Conservation (phyloP, 1,139 yeast genomes). For the Nakaseomyces nivariensis region DNA sequence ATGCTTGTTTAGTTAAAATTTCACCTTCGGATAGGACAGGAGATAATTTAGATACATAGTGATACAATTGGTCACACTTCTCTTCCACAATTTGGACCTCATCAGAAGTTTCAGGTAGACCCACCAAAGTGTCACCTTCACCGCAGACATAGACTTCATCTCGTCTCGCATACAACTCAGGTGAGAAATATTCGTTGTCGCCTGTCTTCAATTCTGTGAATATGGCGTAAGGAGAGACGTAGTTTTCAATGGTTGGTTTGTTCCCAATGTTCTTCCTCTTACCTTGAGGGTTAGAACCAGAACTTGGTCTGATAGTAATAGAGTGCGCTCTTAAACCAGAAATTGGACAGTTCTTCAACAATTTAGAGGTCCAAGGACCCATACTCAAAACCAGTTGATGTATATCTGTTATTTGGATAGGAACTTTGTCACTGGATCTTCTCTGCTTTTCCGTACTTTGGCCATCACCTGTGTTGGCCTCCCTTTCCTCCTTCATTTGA, state of each 20-base stretch:
- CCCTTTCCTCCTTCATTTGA: constrained; percentile 32
- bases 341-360: constrained; percentile 85
- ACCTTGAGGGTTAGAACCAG: neutral
- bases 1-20: constrained; percentile 80
- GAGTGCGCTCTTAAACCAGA: constrained; percentile 91
- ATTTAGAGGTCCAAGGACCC: constrained; percentile 94
- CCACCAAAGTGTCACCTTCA: constrained; percentile 86
- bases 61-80: constrained; percentile 80
- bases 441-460: constrained; percentile 8
- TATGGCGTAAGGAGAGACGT: constrained; percentile 85
- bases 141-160: constrained; percentile 98
- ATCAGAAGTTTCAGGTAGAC: constrained; percentile 88
- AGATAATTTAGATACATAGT: constrained; percentile 71
- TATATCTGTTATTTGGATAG: constrained; percentile 40
- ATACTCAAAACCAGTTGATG: constrained; percentile 75
- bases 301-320: constrained; percentile 78
- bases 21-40: constrained; percentile 65
- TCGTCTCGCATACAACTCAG: constrained; percentile 89
- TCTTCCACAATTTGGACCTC: constrained; percentile 83
- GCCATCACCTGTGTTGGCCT: neutral
- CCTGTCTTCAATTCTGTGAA: constrained; percentile 79
- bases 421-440: constrained; percentile 5
- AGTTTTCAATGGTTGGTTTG: constrained; percentile 18
- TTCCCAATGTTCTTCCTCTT: constrained; percentile 3
- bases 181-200: constrained; percentile 60